Evolutionary conservation across 1,139 yeast genomes (phyloP), one percentile per base, ranked within the genome.

Genomic region (Geotrichum aggregatum): DNA sequence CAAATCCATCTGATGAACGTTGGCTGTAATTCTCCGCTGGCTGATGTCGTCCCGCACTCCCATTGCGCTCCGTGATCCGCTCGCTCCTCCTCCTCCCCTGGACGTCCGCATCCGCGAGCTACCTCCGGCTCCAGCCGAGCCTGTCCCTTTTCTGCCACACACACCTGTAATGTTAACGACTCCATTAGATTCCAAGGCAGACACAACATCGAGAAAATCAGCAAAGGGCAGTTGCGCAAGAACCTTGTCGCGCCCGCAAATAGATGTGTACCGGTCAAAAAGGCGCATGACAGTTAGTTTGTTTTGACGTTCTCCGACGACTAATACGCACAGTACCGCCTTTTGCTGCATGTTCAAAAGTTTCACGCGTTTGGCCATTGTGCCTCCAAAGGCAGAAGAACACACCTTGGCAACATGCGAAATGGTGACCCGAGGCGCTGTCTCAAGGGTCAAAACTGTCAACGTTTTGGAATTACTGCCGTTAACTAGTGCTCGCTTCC

Each of bases 401-500:
- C 96, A 89, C 2, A 87, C 85, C 61, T 77, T 79, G 16, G 96
- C 94, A 49, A 92, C 79, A 61, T 87, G 95, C 14, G 83, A 75
- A 44, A 91, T 80, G 52, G 82, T 76, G 8, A 87, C 91, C 61
- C 77, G 78, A n/a, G 86, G 84, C 1, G 54, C 54, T 22, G 39
- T 35, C 16, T 55, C 55, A 7, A 52, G 41, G 13, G 52, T 52
- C 39, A 52, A 22, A 11, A 34, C 47, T 5, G 52, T 47, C 49
- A 50, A 16, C 22, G 46, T 39, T 11, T 40, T 14, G 2, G 39
- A 26, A n/a, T 30, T 42, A 24, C 44, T 43, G 16, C 51, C 54
- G 22, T 39, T 47, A 11, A 51, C 41, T 18, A 51, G 41, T 5
- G 54, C 50, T 34, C 45, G 36, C 33, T 46, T 47, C 50, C 51